Conservation (phyloP, 495 filamentous ascomycete genomes). For the Astrocystis sublimbata region DNA sequence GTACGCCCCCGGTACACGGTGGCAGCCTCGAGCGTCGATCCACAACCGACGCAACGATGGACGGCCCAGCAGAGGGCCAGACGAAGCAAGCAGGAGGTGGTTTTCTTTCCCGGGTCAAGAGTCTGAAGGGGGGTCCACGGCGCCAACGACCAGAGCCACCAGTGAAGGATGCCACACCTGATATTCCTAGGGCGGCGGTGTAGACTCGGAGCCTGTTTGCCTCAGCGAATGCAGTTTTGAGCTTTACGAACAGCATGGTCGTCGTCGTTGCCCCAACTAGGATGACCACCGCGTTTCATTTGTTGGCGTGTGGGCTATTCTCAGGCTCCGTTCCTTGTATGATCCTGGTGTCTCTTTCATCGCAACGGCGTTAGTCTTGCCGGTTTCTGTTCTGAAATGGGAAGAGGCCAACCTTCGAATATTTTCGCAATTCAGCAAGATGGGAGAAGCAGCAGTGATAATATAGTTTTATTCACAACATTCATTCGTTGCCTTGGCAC, state of each 20-base stretch:
- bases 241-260: background rate
- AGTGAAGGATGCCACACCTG: slow-evolving; percentile 26
- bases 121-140: slow-evolving; percentile 67
- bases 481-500: slow-evolving; percentile 7
- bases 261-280: background rate
- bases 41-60: slow-evolving; percentile 63
- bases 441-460: background rate
- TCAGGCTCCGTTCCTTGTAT: background rate
- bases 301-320: background rate
- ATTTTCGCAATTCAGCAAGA: background rate
- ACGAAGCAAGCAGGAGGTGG: slow-evolving; percentile 56
- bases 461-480: slow-evolving; percentile 12
- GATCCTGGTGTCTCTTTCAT: background rate
- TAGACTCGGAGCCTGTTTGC: slow-evolving; percentile 7
- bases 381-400: background rate
- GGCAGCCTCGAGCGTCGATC: slow-evolving; percentile 64
- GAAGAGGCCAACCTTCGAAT: background rate
- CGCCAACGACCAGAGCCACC: slow-evolving; percentile 38
- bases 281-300: background rate
- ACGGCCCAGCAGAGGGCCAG: slow-evolving; percentile 38
- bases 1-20: slow-evolving; percentile 63
- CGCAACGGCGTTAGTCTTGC: background rate
- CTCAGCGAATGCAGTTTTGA: background rate
- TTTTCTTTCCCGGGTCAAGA: slow-evolving; percentile 85
- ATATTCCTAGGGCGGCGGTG: slow-evolving; percentile 27